Percentiles rank a stretch among this genome's conserved stretches.
phyloP scores from a whole-genome alignment of 345 rosid genomes.

The Rhizophora mangle region DNA sequence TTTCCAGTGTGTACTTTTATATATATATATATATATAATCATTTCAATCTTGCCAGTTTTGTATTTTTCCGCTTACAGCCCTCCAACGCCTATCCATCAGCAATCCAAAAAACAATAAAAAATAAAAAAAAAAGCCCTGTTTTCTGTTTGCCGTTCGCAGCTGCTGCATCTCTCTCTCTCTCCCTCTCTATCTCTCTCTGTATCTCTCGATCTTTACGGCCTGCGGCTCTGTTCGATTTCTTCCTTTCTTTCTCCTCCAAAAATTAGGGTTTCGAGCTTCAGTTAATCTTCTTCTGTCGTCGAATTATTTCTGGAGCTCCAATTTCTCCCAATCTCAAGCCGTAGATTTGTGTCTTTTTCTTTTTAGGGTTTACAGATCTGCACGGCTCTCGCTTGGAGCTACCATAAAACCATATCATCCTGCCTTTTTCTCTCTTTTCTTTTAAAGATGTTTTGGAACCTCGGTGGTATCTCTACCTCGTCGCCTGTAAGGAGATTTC shows the following conservation, averaged over 20 bases:
- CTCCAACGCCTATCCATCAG: no score
- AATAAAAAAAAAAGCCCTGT: no score
- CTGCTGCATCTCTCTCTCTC: neutral
- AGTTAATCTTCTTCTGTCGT: neutral
- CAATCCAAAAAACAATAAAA: no score
- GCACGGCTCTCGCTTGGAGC: slow-evolving; percentile 14
- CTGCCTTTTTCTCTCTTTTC: neutral
- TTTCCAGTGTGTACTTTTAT: no score
- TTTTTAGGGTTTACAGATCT: slow-evolving; percentile 52
- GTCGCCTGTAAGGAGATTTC: slow-evolving; percentile 72
- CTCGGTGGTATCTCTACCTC: slow-evolving; percentile 84
- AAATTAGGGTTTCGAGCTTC: slow-evolving; percentile 35
- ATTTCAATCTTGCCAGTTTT: no score
- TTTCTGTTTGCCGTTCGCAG: neutral
- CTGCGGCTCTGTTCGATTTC: slow-evolving; percentile 21
- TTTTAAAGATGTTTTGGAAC: slow-evolving; percentile 81
- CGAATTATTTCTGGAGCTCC: neutral
- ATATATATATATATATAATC: no score
- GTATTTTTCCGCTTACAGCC: no score
- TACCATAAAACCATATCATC: slow-evolving; percentile 24
- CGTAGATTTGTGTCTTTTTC: slow-evolving; percentile 37
- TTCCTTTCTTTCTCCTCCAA: neutral
- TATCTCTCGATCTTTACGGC: slow-evolving; percentile 39
- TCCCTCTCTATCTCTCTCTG: neutral
- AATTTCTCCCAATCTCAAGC: slow-evolving; percentile 18